A percentile compares a stretch with the other conserved stretches of the same genome.
These are phyloP conservation scores for Aspergillus fumigatiaffinis DNA, from an alignment of 2,329 filamentous ascomycete genomes.

Conservation along the genomic window DNA sequence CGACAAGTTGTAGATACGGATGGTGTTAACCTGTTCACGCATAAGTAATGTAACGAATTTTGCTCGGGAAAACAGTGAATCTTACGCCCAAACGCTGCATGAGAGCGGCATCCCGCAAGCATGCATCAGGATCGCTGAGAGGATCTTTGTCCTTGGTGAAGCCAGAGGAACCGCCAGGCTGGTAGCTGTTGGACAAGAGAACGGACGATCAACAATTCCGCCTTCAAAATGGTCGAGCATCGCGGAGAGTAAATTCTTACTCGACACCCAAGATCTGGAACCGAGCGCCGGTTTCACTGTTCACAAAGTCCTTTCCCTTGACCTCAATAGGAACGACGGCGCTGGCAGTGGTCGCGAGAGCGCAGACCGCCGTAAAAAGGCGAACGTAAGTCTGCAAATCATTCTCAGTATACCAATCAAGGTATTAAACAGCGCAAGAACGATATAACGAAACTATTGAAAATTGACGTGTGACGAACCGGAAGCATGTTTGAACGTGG, in stretches of 20 bases:
- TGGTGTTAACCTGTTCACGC: conserved; percentile 52
- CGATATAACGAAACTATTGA: not conserved
- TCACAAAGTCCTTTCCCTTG: conserved; percentile 58
- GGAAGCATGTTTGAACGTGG: not conserved
- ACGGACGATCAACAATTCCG: conserved; percentile 14
- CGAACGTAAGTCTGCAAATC: conserved; percentile 27
- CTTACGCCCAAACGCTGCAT: conserved; percentile 59
- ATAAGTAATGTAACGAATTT: not conserved
- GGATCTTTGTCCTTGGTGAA: conserved; percentile 55
- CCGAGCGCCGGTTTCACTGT: conserved; percentile 54
- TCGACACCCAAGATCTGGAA: conserved; percentile 62
- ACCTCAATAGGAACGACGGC: conserved; percentile 57
- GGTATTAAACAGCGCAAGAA: not conserved
- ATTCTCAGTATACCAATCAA: not conserved
- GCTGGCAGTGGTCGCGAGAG: conserved; percentile 43
- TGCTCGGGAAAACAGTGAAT: not conserved
- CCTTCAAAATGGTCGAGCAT: conserved; percentile 2
- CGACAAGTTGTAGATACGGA: conserved; percentile 62
- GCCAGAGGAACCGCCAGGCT: conserved; percentile 58
- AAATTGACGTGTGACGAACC: not conserved
- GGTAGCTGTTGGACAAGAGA: conserved; percentile 44
- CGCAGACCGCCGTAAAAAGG: conserved; percentile 38
- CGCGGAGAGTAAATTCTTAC: conserved; percentile 31
- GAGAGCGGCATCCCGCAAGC: conserved; percentile 60
- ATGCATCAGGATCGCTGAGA: conserved; percentile 54